Conservation (phyloP, 345 rosid genomes). For the Barbarea vulgaris region DNA sequence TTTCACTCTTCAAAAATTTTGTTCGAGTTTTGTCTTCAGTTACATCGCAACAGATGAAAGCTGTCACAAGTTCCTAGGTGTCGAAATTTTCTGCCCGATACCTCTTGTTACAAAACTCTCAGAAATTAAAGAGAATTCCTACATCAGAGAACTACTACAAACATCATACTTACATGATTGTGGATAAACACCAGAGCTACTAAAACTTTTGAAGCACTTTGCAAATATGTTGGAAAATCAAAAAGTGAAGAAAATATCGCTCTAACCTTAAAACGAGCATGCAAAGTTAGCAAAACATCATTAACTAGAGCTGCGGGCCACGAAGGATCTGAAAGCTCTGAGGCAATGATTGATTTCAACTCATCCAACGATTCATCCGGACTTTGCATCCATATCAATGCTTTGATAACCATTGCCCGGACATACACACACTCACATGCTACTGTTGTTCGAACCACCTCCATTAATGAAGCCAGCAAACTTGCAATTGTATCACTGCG, state of each 20-base stretch:
- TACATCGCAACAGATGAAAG: background rate
- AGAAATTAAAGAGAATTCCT: background rate
- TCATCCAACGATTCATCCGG: constrained; percentile 94
- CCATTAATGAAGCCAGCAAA: constrained; percentile 91
- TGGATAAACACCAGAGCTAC: constrained; percentile 7
- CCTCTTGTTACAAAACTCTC: constrained; percentile 3
- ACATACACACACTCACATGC: constrained; percentile 99
- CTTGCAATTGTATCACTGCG: constrained; percentile 91
- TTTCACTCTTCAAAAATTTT: background rate
- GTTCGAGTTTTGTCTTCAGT: constrained; percentile 19
- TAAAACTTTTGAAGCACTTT: constrained; percentile 3
- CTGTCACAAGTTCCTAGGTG: constrained; percentile 4
- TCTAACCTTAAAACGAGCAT: constrained; percentile 98
- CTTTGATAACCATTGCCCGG: constrained; percentile 98
- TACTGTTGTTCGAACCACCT: constrained; percentile 97
- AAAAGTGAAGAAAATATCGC: background rate
- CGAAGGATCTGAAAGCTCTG: constrained; percentile 97
- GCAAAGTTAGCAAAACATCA: constrained; percentile 93
- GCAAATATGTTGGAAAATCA: constrained; percentile 1
- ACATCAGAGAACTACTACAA: background rate
- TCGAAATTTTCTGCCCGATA: constrained; percentile 13
- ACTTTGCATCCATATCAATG: constrained; percentile 99
- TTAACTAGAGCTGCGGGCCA: constrained; percentile 95
- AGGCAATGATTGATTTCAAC: constrained; percentile 90
- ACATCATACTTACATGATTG: constrained; percentile 5